These are phyloP conservation scores for Cadophora sp. DNA, from an alignment of 2,329 filamentous ascomycete species.

Conservation along the genomic window DNA sequence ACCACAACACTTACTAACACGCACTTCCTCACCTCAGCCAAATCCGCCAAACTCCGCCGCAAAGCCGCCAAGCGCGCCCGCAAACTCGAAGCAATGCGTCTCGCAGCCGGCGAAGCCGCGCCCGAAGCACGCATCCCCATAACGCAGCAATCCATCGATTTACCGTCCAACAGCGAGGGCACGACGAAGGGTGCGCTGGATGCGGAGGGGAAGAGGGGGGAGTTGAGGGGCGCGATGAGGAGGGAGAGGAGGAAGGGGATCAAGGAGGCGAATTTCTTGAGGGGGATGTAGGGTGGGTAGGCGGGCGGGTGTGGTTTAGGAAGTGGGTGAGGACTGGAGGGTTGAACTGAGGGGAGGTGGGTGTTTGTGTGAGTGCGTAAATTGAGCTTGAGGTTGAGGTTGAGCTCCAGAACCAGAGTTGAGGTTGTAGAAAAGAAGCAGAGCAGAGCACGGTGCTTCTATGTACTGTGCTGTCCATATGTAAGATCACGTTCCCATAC, in stretches of 20 bases:
- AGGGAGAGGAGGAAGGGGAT: slow-evolving; percentile 77
- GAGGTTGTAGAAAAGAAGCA: no score
- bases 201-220: slow-evolving; percentile 59
- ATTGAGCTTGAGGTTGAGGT: not conserved
- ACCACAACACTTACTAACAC: not conserved
- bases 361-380: not conserved
- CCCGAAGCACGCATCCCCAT: slow-evolving; percentile 74
- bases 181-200: slow-evolving; percentile 49
- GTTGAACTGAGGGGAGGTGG: not conserved
- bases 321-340: not conserved
- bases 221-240: slow-evolving; percentile 74
- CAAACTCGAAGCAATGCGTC: slow-evolving; percentile 61
- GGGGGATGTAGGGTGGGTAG: slow-evolving; percentile 63
- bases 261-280: slow-evolving; percentile 87
- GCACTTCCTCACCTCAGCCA: slow-evolving; percentile 57
- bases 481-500: no score
- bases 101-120: slow-evolving; percentile 68
- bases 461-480: no score
- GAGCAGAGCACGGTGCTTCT: no score
- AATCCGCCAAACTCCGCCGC: slow-evolving; percentile 82
- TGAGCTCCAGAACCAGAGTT: no score
- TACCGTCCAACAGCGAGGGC: slow-evolving; percentile 54
- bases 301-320: not conserved
- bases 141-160: slow-evolving; percentile 79
- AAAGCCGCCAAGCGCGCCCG: slow-evolving; percentile 71